A percentile compares a stretch with the other conserved stretches of the same genome.
Evolutionary conservation across 2,329 filamentous ascomycete genomes (phyloP).

Genomic region (Hawksworthiomyces lignivorus): DNA sequence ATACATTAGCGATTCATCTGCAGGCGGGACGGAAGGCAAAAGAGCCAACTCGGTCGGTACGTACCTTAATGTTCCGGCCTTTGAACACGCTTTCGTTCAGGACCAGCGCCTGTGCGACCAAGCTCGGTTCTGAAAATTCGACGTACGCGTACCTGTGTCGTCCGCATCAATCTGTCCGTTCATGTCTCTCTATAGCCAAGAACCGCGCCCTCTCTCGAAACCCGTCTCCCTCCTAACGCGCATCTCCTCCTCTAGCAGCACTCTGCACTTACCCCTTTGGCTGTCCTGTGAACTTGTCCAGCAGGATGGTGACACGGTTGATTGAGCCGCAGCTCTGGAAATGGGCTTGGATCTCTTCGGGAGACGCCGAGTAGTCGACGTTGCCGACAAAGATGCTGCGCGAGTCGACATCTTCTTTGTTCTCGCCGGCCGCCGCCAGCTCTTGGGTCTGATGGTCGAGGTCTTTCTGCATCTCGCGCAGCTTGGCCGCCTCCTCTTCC

Average conservation of each 20-base stretch:
- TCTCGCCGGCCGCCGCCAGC: conserved; percentile 76
- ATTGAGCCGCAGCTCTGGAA: conserved; percentile 97
- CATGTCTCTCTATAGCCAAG: too few relatives aligned
- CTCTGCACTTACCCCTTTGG: conserved; percentile 94
- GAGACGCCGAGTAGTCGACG: conserved; percentile 93
- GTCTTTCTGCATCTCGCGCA: conserved; percentile 78
- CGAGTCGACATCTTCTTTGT: conserved; percentile 91
- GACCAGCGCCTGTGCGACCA: conserved; percentile 88
- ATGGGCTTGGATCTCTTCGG: conserved; percentile 96
- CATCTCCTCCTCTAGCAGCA: too few relatives aligned
- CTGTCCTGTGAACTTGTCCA: conserved; percentile 98
- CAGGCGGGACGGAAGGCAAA: background rate
- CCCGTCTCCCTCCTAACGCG: too few relatives aligned
- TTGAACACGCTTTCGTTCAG: conserved; percentile 96
- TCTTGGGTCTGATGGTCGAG: conserved; percentile 80
- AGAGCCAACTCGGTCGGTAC: background rate
- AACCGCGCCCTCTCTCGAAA: too few relatives aligned
- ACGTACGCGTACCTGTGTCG: conserved; percentile 99
- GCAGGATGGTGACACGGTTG: conserved; percentile 92
- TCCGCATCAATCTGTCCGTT: too few relatives aligned
- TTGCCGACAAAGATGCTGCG: conserved; percentile 98
- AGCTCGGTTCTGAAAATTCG: conserved; percentile 88
- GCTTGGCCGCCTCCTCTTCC: conserved; percentile 81
- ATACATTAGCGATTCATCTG: background rate
- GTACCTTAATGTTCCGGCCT: conserved; percentile 77